Percentiles rank a stretch among this genome's conserved stretches.
phyloP scores from a whole-genome alignment of 208 protist species.

The Leishmania guyanensis region DNA sequence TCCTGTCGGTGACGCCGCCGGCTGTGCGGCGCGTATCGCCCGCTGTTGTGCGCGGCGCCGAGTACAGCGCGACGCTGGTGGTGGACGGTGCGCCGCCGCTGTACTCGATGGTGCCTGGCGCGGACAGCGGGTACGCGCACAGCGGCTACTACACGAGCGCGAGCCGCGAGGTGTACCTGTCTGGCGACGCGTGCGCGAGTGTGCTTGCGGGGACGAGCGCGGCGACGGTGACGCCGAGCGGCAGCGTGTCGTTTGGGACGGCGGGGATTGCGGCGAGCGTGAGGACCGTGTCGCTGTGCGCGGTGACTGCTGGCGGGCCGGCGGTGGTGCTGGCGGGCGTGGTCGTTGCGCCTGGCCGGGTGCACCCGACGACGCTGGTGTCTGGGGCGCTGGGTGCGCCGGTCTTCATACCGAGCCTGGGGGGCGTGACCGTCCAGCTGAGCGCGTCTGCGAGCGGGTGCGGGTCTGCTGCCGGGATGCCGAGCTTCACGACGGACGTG shows the following conservation, averaged over 20 bases:
- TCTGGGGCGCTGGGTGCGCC: constrained; percentile 28
- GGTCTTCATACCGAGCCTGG: constrained; percentile 56
- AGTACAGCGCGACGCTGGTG: constrained; percentile 48
- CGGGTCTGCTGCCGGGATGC: constrained; percentile 23
- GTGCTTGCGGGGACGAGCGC: constrained; percentile 27
- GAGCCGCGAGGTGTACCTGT: constrained; percentile 57
- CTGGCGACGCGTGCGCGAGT: constrained; percentile 34
- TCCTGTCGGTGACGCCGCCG: constrained; percentile 63
- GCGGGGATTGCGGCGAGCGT: constrained; percentile 20
- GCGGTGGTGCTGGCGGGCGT: constrained; percentile 21
- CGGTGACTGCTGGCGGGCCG: constrained; percentile 41
- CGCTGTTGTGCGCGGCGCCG: constrained; percentile 46
- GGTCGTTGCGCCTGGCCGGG: constrained; percentile 32
- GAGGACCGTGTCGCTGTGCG: constrained; percentile 41
- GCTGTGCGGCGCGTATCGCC: constrained; percentile 34
- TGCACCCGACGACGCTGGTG: constrained; percentile 59
- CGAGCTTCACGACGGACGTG: constrained; percentile 51
- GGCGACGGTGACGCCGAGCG: constrained; percentile 22
- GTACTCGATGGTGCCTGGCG: constrained; percentile 61
- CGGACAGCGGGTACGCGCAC: constrained; percentile 39
- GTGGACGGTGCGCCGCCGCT: constrained; percentile 30
- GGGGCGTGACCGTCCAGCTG: constrained; percentile 46
- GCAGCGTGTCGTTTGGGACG: constrained; percentile 32
- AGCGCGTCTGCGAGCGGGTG: constrained; percentile 34
- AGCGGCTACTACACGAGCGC: constrained; percentile 35